Conservation (phyloP, 75 land plant species). For the Picea sitchensis region DNA sequence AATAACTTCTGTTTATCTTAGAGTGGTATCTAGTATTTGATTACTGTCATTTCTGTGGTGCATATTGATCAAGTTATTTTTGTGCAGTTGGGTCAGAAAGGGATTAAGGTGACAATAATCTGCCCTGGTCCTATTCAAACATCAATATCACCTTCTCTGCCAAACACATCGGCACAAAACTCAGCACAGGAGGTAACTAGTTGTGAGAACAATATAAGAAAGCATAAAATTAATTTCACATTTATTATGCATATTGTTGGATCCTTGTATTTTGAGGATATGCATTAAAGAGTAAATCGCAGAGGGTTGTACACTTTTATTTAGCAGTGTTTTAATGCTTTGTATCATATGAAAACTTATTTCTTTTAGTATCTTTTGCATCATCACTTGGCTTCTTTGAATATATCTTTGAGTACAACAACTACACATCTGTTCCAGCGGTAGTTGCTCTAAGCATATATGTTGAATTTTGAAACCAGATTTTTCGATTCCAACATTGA, state of each 20-base stretch:
- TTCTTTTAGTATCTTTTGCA: neutral
- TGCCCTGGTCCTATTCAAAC: constrained; percentile 90
- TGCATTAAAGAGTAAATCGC: neutral
- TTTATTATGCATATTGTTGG: neutral
- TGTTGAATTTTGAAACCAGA: neutral
- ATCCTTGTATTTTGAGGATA: neutral
- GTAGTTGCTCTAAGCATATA: neutral
- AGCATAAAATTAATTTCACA: neutral
- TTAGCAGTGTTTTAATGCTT: neutral
- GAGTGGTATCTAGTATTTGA: neutral
- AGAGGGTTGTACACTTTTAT: neutral
- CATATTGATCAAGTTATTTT: neutral
- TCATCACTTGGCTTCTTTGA: neutral
- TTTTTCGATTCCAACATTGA: neutral
- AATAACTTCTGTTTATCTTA: neutral
- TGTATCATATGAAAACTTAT: neutral
- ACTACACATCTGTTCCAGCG: neutral
- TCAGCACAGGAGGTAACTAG: constrained; percentile 30
- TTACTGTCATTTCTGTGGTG: neutral
- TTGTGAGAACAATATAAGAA: neutral
- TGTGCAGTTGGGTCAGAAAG: constrained; percentile 59
- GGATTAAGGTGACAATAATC: constrained; percentile 78
- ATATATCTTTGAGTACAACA: neutral
- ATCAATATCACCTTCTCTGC: constrained; percentile 25
- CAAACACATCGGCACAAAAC: constrained; percentile 10